These are phyloP conservation scores for Craterostigma plantagineum DNA, from an alignment of 257 asterid species.

Conservation along the genomic window DNA sequence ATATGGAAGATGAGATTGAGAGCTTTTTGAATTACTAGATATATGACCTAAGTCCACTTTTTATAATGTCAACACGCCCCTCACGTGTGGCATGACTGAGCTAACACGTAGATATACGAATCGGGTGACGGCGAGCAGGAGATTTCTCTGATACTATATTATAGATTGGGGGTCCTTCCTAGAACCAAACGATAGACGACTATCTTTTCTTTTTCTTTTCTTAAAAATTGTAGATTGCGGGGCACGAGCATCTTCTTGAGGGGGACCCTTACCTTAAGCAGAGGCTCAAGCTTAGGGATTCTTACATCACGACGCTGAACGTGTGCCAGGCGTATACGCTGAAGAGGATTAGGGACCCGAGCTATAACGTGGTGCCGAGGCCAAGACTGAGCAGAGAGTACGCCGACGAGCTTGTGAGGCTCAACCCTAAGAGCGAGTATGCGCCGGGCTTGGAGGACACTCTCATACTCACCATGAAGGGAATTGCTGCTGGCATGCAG, in stretches of 20 bases:
- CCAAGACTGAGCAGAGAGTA: slow-evolving; percentile 53
- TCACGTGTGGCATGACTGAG: no score
- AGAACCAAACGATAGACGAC: no score
- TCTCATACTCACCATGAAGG: slow-evolving; percentile 85
- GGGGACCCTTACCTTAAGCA: slow-evolving; percentile 97
- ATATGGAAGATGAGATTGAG: no score
- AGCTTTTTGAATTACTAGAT: no score
- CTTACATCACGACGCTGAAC: slow-evolving; percentile 66
- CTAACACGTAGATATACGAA: no score
- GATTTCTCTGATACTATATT: no score
- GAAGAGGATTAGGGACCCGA: slow-evolving; percentile 74
- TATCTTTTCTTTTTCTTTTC: neutral
- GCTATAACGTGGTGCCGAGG: slow-evolving; percentile 37
- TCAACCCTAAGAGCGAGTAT: slow-evolving; percentile 72
- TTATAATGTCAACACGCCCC: no score
- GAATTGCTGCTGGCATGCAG: slow-evolving; percentile 88
- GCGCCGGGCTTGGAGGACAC: slow-evolving; percentile 90
- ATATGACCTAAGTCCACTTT: no score
- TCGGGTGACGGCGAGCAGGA: no score
- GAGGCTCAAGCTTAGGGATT: slow-evolving; percentile 71
- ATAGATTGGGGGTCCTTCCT: no score
- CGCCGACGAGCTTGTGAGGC: slow-evolving; percentile 72
- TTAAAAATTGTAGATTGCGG: slow-evolving; percentile 44
- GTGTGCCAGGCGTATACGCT: slow-evolving; percentile 62
- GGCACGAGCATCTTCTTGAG: slow-evolving; percentile 69